Evolutionary conservation across 768 basidiomycete genomes (phyloP), one percentile per base, ranked within the genome.

Genomic region (Phylloporus sp.): DNA sequence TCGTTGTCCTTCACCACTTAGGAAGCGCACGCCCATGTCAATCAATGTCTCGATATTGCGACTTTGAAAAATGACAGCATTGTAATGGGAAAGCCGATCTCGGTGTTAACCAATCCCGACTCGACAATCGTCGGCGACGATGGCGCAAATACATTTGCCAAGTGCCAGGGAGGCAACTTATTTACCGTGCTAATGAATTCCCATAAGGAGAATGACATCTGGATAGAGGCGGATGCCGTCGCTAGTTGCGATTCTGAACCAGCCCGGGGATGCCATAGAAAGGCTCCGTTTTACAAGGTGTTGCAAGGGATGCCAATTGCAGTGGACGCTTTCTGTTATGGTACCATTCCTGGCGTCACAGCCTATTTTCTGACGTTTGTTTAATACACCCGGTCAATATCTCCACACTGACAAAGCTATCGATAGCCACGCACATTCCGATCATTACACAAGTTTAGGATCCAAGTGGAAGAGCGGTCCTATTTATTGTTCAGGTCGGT

Each of bases 241-340:
- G 81, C 83, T 50, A 72, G 76, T 49, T 71, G 67, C 21, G 70
- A 66, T 37, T 74, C 72, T 49, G 72, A 71, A 14, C 64, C 72
- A 2, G 71, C 65, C 7, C 78, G 78, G 46, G 73, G 74, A 23
- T 69, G 71, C 24, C 75, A 88, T 23, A 71, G 88, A 48, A 82
- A 79, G 48, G 90, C 93, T 0, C 96, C 96, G 0, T 98, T 98
- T 63, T 98, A 95, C 70, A 99, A 97, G 69, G 79, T 92, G 20
- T 63, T 98, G 55, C 87, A 90, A 57, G 95, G 96, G 2, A 96
- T 98, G 93, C 92, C 94, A 9, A 87, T 99, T 21, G 92, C 95
- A 14, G 96, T 99, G 1, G 96, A 99, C 61, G 96, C 94, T 2
- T 99, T 99, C 68, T 80, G 85, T 29, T 99, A 97, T 62, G 96